Base-by-base conservation (phyloP, 306 rosid genomes). In the Rosa lucieae region DNA sequence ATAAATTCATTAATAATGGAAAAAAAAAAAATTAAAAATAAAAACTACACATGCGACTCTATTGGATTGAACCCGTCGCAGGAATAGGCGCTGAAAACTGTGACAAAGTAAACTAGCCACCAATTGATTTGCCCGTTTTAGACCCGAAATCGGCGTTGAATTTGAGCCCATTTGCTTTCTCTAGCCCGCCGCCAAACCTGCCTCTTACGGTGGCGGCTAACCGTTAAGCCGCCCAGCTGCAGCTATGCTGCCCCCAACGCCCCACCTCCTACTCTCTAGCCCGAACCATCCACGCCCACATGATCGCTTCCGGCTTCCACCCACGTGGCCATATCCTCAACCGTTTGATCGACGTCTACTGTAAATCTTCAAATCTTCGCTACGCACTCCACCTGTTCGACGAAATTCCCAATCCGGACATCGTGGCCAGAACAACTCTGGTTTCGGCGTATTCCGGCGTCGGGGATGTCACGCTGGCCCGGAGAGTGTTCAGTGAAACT, bases 301-400 rank as follows among this genome's bases (percentile, higher is more conserved):
- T 74, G 78, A 58, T 56, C 17, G 76, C 86, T 74, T 87, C 87
- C 59, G 91, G 92, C 49, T 88, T 87, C 89, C 68, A 10, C 7
- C 89, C 91, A 39, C 80, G 85, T 67, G 80, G 80, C 32, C 81
- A 80, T 86, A 78, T 90, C 69, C 75, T 89, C 78, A 90, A 90
- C 87, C 91, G 92, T 69, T 83, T 90, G 80, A 85, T 89, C 5
- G 81, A 84, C 21, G 10, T 67, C 0, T 90, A 90, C 75, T 80
- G 95, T 62, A 89, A 89, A 75, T 88, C 89, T 32, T 85, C 85
- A 10, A 87, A 89, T 65, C 69, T 90, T 10, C 17, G 17, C 1
- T 88, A 90, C 21, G 92, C 92, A 26, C 88, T 83, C 82, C 85
- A 85, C 23, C 83, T 90, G 88, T 88, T 88, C 44, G 88, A 90